Conservation (phyloP, 495 filamentous ascomycete genomes). For the Penicillium subrubescens region DNA sequence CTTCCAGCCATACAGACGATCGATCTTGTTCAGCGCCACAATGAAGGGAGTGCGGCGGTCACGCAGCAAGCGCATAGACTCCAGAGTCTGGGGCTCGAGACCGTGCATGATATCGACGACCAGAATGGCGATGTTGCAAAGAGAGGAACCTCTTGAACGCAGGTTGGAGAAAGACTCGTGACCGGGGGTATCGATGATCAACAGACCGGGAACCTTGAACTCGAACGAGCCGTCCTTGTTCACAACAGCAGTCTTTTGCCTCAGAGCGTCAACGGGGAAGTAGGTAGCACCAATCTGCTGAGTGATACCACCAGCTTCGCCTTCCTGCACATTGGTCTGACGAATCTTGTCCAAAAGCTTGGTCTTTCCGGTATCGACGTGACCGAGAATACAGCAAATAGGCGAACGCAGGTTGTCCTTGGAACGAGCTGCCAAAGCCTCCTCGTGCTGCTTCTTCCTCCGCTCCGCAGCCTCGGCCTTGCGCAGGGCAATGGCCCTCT, state of each 20-base stretch:
- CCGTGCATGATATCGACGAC: conserved; percentile 99
- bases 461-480: conserved; percentile 92
- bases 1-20: conserved; percentile 98
- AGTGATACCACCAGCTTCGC: conserved; percentile 99
- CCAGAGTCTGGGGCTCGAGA: conserved; percentile 94
- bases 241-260: conserved; percentile 88
- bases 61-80: conserved; percentile 92
- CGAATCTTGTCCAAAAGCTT: conserved; percentile 98
- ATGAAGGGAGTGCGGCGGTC: conserved; percentile 98
- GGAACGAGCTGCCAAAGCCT: conserved; percentile 86
- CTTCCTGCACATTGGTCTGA: conserved; percentile 98
- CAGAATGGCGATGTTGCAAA: conserved; percentile 99
- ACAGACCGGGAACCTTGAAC: conserved; percentile 95
- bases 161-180: conserved; percentile 99
- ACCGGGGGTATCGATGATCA: conserved; percentile 98
- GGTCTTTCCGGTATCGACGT: conserved; percentile 99
- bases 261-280: conserved; percentile 93
- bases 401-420: conserved; percentile 94
- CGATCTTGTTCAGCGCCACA: conserved; percentile 98
- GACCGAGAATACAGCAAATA: conserved; percentile 99
- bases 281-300: conserved; percentile 99
- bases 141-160: conserved; percentile 90
- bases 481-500: conserved; percentile 67
- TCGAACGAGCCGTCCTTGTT: conserved; percentile 90
- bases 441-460: conserved; percentile 84